Evolutionary conservation across 2,329 filamentous ascomycete genomes (phyloP), one percentile per base, ranked within the genome.

Genomic region (Seiridium cupressi): DNA sequence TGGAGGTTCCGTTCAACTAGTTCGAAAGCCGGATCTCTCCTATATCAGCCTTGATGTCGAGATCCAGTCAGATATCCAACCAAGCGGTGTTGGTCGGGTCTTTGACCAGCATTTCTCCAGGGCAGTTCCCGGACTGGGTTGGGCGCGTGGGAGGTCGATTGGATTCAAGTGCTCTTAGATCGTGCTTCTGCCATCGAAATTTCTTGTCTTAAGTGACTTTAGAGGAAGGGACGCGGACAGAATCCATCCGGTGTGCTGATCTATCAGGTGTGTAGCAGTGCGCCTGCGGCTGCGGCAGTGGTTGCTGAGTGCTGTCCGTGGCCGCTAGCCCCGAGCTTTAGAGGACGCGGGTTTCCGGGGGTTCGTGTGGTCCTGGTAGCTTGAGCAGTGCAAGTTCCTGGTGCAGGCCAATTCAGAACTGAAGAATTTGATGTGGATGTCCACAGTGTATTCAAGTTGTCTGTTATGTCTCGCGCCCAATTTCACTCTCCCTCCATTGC

Each of bases 401-500:
- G 49, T 9, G 11, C 38, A 35, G 7, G 31, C 32, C 57, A 51
- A 9, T 26, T 46, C 11, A 40, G 40, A 44, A 11, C 11, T 58
- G n/a, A 38, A 38, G 34, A 51, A 35, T 18, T 58, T 49, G 32
- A 51, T 32, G 34, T 57, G 58, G 57, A 46, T 60, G 62, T 66
- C 56, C 64, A 64, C 49, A 51, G 35, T 51, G 49, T 63, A 64
- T 64, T 65, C 64, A 65, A 64, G 62, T 58, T 67, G 60, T 42
- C 56, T 62, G 57, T 58, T 63, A 63, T 53, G 40, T 46, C 58
- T 32, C 31, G 49, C 26, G 49, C 26, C 62, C 64, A 61, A 62
- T 63, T 65, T 69, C 65, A 67, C 62, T 66, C 66, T 69, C 66
- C 66, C 62, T 64, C 65, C 65, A 42, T 66, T 51, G 55, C 59